Conservation (phyloP, 148 eudicot species). For the Limonium bicolor region DNA sequence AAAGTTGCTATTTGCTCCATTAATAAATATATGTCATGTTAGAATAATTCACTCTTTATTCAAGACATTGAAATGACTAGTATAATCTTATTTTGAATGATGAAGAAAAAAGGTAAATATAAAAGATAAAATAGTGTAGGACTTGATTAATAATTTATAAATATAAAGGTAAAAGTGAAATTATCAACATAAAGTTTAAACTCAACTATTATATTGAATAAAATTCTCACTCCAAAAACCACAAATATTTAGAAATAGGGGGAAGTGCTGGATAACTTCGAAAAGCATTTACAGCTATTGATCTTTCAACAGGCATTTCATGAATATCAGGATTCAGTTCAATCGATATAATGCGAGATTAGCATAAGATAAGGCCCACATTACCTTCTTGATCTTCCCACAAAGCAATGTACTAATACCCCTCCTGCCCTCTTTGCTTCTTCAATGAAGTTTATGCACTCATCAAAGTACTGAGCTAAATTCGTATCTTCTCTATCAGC, state of each 20-base stretch:
- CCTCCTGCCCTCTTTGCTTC: not conserved
- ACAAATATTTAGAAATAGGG: not conserved
- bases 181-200: not conserved
- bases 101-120: too few species aligned
- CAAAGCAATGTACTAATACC: not conserved
- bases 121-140: too few species aligned
- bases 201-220: not conserved
- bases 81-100: too few species aligned
- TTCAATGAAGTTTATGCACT: not conserved
- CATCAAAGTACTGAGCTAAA: not conserved
- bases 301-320: too few species aligned
- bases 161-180: too few species aligned
- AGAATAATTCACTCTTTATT: too few species aligned
- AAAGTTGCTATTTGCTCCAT: too few species aligned
- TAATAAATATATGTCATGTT: too few species aligned
- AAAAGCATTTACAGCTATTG: not conserved
- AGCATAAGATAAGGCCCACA: not conserved
- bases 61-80: too few species aligned
- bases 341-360: not conserved
- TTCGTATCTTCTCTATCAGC: not conserved
- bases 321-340: too few species aligned
- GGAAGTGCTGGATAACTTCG: not conserved
- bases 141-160: too few species aligned
- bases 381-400: constrained; percentile 1
- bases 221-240: not conserved